A percentile compares a stretch with the other conserved stretches of the same genome.
Conservation (phyloP, 75 land plant genomes). For the Larix kaempferi region DNA sequence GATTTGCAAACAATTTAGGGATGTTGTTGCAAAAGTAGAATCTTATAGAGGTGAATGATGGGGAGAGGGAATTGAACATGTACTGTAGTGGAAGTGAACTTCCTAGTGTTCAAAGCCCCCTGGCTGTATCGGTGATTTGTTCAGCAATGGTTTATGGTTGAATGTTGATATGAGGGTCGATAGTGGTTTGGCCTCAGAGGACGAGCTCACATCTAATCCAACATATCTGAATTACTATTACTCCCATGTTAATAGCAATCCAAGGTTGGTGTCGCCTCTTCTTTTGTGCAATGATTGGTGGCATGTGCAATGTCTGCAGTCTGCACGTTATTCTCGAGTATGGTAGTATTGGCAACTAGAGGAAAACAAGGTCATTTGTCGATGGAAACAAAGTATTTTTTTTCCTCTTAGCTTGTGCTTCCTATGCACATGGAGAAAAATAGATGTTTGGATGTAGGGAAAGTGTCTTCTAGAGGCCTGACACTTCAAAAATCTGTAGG, state of each 20-base stretch:
- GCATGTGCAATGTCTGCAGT: conserved; percentile 29
- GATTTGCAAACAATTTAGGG: neutral
- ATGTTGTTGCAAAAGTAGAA: neutral
- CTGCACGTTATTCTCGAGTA: conserved; percentile 13
- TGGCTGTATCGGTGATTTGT: conserved; percentile 26
- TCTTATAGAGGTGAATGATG: neutral
- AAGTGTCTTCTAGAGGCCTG: conserved; percentile 12
- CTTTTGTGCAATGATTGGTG: conserved; percentile 29
- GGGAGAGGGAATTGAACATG: neutral
- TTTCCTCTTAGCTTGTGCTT: conserved; percentile 20
- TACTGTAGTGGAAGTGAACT: conserved; percentile 43
- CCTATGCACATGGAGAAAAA: too few species aligned
- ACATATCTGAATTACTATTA: conserved; percentile 36
- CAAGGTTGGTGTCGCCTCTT: conserved; percentile 28
- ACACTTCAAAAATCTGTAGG: neutral
- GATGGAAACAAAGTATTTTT: conserved; percentile 32
- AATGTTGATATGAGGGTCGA: neutral
- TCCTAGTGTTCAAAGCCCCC: conserved; percentile 39
- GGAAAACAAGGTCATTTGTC: conserved; percentile 27
- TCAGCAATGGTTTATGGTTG: neutral
- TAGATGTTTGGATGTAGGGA: too few species aligned
- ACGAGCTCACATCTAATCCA: conserved; percentile 33
- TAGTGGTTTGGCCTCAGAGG: conserved; percentile 17
- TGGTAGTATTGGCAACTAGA: conserved; percentile 15
- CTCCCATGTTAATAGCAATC: conserved; percentile 34